phyloP scores from a whole-genome alignment of 2,329 filamentous ascomycete species.

The Xylaria sp. region DNA sequence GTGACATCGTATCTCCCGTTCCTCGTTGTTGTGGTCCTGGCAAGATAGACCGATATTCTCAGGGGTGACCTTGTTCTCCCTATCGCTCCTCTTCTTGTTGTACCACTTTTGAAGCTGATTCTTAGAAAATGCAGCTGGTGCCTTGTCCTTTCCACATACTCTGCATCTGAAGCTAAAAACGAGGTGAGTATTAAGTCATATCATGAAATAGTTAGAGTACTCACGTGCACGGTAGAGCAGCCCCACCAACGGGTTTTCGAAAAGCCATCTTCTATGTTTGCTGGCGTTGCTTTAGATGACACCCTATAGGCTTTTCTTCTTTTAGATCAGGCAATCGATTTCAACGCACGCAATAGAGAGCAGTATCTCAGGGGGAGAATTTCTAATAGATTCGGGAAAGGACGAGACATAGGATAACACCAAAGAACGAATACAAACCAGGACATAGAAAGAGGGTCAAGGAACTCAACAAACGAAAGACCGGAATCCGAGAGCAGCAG shows the following conservation, averaged over 20 bases:
- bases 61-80: slow-evolving; percentile 20
- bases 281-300: neutral
- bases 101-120: slow-evolving; percentile 36
- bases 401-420: neutral
- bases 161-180: slow-evolving; percentile 33
- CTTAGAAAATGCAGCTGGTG: slow-evolving; percentile 26
- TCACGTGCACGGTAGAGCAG: slow-evolving; percentile 29
- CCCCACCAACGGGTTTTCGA: neutral
- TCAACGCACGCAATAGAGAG: neutral
- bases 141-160: slow-evolving; percentile 28
- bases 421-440: neutral
- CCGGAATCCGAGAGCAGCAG: neutral
- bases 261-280: slow-evolving; percentile 18
- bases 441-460: neutral
- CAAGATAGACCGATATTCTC: slow-evolving; percentile 33
- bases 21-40: slow-evolving; percentile 16
- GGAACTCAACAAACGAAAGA: neutral
- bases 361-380: neutral
- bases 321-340: neutral
- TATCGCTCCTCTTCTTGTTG: slow-evolving; percentile 28
- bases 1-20: slow-evolving; percentile 42
- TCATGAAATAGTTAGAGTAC: neutral
- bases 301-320: neutral
- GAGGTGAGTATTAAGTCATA: slow-evolving; percentile 16
- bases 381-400: neutral